These are phyloP conservation scores for Fusarium kyushuense DNA, from an alignment of 2,329 filamentous ascomycete species.

Conservation along the genomic window DNA sequence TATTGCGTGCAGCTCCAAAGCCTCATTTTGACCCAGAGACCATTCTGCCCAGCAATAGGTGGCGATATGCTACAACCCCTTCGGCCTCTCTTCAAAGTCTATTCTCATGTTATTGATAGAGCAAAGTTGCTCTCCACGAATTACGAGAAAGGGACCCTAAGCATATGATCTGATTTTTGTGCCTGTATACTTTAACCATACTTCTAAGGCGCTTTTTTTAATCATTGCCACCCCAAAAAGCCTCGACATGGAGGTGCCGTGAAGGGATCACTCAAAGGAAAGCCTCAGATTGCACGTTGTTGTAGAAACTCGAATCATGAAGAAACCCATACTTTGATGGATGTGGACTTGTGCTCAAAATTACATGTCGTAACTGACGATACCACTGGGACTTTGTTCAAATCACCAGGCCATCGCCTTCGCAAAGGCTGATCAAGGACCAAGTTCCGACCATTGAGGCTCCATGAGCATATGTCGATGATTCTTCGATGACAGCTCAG, in stretches of 20 bases:
- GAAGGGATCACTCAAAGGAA: slow-evolving; percentile 14
- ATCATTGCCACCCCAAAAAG: neutral
- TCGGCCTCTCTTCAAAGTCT: slow-evolving; percentile 6
- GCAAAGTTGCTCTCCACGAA: slow-evolving; percentile 8
- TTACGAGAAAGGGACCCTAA: neutral
- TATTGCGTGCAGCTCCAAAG: accelerated
- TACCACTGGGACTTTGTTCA: neutral
- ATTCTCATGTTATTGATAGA: neutral
- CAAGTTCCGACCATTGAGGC: neutral
- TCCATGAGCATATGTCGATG: slow-evolving; percentile 1
- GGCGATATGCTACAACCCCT: neutral
- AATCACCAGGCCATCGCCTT: neutral
- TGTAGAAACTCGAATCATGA: neutral
- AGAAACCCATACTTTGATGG: neutral
- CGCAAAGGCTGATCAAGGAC: neutral
- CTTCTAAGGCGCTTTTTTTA: neutral
- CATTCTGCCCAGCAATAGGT: neutral
- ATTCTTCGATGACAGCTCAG: neutral
- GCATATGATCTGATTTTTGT: neutral
- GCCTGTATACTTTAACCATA: neutral
- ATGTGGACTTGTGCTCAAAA: neutral
- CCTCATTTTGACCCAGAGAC: too few relatives aligned
- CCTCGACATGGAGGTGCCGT: slow-evolving; percentile 2
- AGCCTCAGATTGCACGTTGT: neutral
- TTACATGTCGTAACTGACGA: neutral